Percentiles rank a stretch among this genome's conserved stretches.
phyloP scores from a whole-genome alignment of 208 protist species.

The Novymonas esmeraldas region DNA sequence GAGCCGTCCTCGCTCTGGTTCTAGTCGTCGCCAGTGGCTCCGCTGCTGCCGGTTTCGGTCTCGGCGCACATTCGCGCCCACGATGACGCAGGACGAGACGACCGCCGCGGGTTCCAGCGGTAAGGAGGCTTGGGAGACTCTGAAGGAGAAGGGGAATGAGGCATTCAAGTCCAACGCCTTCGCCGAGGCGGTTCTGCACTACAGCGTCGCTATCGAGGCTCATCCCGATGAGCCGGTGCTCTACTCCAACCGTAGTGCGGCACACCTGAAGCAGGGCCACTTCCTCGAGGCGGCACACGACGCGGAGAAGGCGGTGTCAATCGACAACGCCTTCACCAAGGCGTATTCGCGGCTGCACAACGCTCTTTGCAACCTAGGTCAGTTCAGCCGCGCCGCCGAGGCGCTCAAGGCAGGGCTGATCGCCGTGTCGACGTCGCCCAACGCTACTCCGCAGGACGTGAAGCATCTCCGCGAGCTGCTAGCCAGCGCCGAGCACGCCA shows the following conservation, averaged over 20 bases:
- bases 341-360: slow-evolving; percentile 89
- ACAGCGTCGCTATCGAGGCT: slow-evolving; percentile 82
- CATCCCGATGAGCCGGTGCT: slow-evolving; percentile 74
- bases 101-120: not conserved
- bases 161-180: slow-evolving; percentile 85
- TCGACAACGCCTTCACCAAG: slow-evolving; percentile 82
- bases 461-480: slow-evolving; percentile 54
- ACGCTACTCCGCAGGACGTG: slow-evolving; percentile 40
- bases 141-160: slow-evolving; percentile 92
- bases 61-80: not conserved
- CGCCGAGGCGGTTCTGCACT: slow-evolving; percentile 79
- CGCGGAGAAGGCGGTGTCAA: slow-evolving; percentile 68
- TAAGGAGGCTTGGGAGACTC: slow-evolving; percentile 42
- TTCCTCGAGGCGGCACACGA: slow-evolving; percentile 63
- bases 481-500: slow-evolving; percentile 46
- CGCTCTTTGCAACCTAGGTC: slow-evolving; percentile 74
- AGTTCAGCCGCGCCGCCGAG: slow-evolving; percentile 60
- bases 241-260: slow-evolving; percentile 93
- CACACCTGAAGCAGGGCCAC: slow-evolving; percentile 68
- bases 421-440: slow-evolving; percentile 21
- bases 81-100: slow-evolving; percentile 23
- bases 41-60: not conserved
- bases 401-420: slow-evolving; percentile 30
- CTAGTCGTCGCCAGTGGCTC: not conserved
- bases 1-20: no score